Evolutionary conservation across 2,329 filamentous ascomycete species (phyloP), one percentile per base, ranked within the genome.

Genomic region (Beauveria caledonica): DNA sequence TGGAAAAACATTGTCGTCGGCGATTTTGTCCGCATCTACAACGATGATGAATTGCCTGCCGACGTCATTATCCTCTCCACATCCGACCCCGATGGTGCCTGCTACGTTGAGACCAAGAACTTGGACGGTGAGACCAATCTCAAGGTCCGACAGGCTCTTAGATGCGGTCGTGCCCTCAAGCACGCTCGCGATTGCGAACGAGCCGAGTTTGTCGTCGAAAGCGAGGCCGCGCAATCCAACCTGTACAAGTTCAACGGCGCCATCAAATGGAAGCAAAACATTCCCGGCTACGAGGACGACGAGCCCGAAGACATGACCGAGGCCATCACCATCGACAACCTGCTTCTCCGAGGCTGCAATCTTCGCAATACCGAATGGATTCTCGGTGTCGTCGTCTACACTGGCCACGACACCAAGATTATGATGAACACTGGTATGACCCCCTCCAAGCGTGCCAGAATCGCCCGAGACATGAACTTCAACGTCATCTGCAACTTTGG

Each of bases 381-480:
- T 58, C 82, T 99, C 6, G 94, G 92, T 58, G 83, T 99, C 3
- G 93, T 97, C 54, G 80, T 96, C 19, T 99, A 96, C 75, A 97
- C 94, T 15, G 94, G 94, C 39, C 86, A 92, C 69, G 93, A 99
- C 72, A 96, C 93, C 39, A 99, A 97, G 77, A 97, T 97, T 72
- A 99, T 99, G 94, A 89, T 97, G 78, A 99, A 99, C 71, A 90
- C 94, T 29, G 94, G 94, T 62, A 88, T 93, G 63, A 99, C 94
- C 1, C 94, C 95, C 13, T 96, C 86, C 72, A 99, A 99, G 78
- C 89, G 93, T 64, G 86, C 94, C 42, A 86, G 90, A 66, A 92
- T 99, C 68, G 90, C 92, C 58, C 88, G 91, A 64, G 92, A 96
- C 72, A 83, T 99, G 66, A 99, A 99, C 77, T 95, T 91, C 83